Base-by-base conservation (phyloP, 140 eudicot species). In the Erigeron philadelphicus region DNA sequence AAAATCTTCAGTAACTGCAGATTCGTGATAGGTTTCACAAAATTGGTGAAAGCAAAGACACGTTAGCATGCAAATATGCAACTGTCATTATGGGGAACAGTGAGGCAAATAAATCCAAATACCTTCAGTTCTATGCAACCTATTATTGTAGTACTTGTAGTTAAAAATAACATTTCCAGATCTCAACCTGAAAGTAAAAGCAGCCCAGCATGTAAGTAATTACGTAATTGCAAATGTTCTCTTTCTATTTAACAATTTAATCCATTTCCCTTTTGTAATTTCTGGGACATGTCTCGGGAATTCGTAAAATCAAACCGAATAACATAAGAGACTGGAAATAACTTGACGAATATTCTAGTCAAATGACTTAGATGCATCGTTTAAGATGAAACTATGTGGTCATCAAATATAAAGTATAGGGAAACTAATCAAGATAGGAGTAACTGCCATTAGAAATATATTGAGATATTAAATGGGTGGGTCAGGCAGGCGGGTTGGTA, bases 91-190 rank as follows among this genome's bases (percentile, higher is more conserved):
- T 21, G 63, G 63, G 41, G 63, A 21, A 61, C 13, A n/a, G 16
- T 38, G 12, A 41, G n/a, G 66, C 44, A 31, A 60, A 47, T 31
- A 71, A 60, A 60, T 59, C 58, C 43, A 10, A 58, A 53, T 87
- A 93, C 99, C 97, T 93, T 93, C 97, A 71, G 94, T 87, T 79
- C 87, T 87, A 77, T 89, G 95, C 88, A 89, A 56, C 84, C 70
- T 85, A 80, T 87, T 88, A 78, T 79, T 74, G 81, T 85, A 86
- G 61, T 88, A 88, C 76, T 76, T 79, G 82, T 92, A 92, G 82
- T 89, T 86, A 85, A 89, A 93, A 72, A 93, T 70, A 47, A 89
- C 98, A 81, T 93, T 93, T 76, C 96, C 95, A 53, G 82, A 79
- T 78, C 96, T 83, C 86, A 93, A 89, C 87, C 98, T 93, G 74